A percentile compares a stretch with the other conserved stretches of the same genome.
phyloP scores from a whole-genome alignment of 2,329 filamentous ascomycete genomes.

The Colletotrichum camelliae region DNA sequence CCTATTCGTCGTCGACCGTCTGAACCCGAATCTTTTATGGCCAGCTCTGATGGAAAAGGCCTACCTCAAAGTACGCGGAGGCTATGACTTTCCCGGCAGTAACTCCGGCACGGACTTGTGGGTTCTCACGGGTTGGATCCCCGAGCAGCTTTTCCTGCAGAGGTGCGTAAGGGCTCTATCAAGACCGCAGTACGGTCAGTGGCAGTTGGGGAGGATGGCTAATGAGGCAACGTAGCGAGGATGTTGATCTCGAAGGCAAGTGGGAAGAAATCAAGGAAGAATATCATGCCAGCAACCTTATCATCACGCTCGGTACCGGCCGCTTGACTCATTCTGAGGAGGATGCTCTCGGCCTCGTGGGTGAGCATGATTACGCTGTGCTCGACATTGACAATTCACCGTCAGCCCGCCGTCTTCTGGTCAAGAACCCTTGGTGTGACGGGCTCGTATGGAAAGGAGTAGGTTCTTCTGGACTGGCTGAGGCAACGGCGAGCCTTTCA shows the following conservation, averaged over 20 bases:
- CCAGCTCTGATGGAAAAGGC: constrained; percentile 94
- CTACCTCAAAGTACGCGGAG: constrained; percentile 92
- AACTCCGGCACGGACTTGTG: constrained; percentile 96
- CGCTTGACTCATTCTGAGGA: constrained; percentile 80
- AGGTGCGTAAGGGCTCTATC: constrained; percentile 47
- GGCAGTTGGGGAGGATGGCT: neutral
- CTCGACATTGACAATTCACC: constrained; percentile 73
- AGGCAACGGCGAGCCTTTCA: neutral
- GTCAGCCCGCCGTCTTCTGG: constrained; percentile 71
- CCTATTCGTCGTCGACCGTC: constrained; percentile 86
- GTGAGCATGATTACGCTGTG: constrained; percentile 94
- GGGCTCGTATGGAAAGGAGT: constrained; percentile 73
- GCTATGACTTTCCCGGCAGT: constrained; percentile 97
- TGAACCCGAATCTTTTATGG: constrained; percentile 84
- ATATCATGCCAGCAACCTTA: constrained; percentile 79
- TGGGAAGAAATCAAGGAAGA: constrained; percentile 80
- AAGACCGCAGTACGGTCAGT: neutral
- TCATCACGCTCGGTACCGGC: constrained; percentile 90
- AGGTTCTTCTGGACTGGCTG: constrained; percentile 23
- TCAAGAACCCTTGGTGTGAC: constrained; percentile 97
- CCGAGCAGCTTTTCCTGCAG: constrained; percentile 92
- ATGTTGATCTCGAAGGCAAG: constrained; percentile 75
- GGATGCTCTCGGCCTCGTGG: constrained; percentile 78
- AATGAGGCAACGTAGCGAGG: constrained; percentile 59
- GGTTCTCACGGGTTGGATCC: constrained; percentile 94